phyloP scores from a whole-genome alignment of 352 stramenopile species.

The Globisporangium perplexum region DNA sequence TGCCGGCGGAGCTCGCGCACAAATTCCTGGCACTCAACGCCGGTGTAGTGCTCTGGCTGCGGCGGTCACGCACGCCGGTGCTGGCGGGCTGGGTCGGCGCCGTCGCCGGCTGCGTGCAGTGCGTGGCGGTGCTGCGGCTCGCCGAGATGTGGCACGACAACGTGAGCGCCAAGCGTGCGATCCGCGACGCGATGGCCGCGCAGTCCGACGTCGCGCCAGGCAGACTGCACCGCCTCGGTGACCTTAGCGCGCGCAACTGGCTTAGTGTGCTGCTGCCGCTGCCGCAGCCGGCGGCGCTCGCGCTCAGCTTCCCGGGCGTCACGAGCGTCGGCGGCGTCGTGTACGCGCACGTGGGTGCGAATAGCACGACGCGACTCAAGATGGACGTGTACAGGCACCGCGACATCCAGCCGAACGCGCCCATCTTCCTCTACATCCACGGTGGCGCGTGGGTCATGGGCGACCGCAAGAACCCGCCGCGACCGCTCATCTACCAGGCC shows the following conservation, averaged over 20 bases:
- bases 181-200: conserved; percentile 31
- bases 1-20: conserved; percentile 3
- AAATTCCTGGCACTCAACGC: conserved; percentile 11
- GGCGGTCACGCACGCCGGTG: conserved; percentile 11
- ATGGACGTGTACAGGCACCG: conserved; percentile 76
- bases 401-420: conserved; percentile 41
- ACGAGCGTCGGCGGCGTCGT: conserved; percentile 41
- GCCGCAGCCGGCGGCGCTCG: conserved; percentile 43
- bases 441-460: conserved; percentile 71
- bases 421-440: conserved; percentile 73
- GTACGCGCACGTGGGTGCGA: conserved; percentile 61
- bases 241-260: conserved; percentile 44
- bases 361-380: conserved; percentile 42
- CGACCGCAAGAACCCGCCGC: conserved; percentile 31
- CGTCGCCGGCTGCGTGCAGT: conserved; percentile 14
- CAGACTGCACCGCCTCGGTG: conserved; percentile 31
- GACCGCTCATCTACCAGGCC: conserved; percentile 62
- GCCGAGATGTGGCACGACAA: conserved; percentile 42
- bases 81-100: conserved; percentile 43
- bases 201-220: conserved; percentile 23
- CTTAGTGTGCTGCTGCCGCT: conserved; percentile 51
- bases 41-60: neutral
- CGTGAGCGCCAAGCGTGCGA: conserved; percentile 29
- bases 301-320: conserved; percentile 43
- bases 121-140: conserved; percentile 29